Evolutionary conservation across 1,284 basidiomycete species (phyloP).

Genomic region (Tilletia walkeri): DNA sequence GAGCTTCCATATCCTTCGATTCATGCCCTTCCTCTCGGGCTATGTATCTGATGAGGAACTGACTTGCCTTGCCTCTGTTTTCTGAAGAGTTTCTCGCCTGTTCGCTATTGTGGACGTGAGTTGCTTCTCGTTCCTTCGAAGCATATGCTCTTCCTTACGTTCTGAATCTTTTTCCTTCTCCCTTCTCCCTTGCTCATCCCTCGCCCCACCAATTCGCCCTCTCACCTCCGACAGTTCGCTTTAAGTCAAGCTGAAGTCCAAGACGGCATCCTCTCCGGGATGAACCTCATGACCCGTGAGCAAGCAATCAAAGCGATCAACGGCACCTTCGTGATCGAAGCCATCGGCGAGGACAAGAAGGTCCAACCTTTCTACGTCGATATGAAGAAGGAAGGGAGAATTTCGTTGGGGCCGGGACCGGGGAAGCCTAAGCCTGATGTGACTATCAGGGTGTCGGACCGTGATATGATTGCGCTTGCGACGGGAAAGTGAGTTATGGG

Average conservation of each 20-base stretch:
- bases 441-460: slow-evolving; percentile 34
- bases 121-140: too few species aligned
- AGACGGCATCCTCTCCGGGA: slow-evolving; percentile 33
- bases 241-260: slow-evolving; percentile 33
- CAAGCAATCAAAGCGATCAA: slow-evolving; percentile 43
- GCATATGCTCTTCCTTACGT: neutral
- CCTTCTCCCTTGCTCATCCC: neutral
- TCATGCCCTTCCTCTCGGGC: too few species aligned
- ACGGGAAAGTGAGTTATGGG: slow-evolving; percentile 27
- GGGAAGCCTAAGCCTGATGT: slow-evolving; percentile 43
- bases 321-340: slow-evolving; percentile 42
- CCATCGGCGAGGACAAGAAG: slow-evolving; percentile 28
- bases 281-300: slow-evolving; percentile 41
- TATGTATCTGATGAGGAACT: too few species aligned
- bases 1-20: too few species aligned
- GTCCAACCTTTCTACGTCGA: slow-evolving; percentile 38
- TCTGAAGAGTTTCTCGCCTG: slow-evolving; percentile 25
- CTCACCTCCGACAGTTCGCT: slow-evolving; percentile 29
- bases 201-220: neutral
- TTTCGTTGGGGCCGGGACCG: slow-evolving; percentile 32
- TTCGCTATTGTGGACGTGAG: slow-evolving; percentile 25
- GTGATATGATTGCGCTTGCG: slow-evolving; percentile 43
- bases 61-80: too few species aligned
- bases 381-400: slow-evolving; percentile 36
- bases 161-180: neutral